Evolutionary conservation across 495 filamentous ascomycete species (phyloP), one percentile per base, ranked within the genome.

Genomic region (Cudoniella acicularis): DNA sequence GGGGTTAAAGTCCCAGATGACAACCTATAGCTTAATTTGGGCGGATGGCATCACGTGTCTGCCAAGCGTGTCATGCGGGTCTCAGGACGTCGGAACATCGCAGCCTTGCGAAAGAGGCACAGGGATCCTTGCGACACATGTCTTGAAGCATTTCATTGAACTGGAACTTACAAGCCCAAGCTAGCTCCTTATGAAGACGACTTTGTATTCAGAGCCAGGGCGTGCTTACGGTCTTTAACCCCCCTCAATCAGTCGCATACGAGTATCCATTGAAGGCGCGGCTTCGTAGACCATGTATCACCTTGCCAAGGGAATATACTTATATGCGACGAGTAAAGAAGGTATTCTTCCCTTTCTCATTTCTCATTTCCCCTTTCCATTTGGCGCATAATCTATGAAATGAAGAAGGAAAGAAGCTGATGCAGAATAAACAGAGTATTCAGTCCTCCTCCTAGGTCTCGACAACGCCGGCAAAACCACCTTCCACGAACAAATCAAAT

Each of bases 401-500:
- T n/a, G n/a, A n/a, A n/a, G n/a, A n/a, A n/a, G n/a, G n/a, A n/a
- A n/a, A n/a, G n/a, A n/a, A n/a, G 36, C 53, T 56, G 26, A 56
- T 36, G 47, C 60, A n/a, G 24, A 42, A 20, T 30, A 16, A 16
- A 3, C 69, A 92, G 94, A 98, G 79, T 98, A 96, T 79, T 97
- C 94, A 30, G 89, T 98, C 65, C 87, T 98, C 59, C 89, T 98
- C 50, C 89, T 98, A 63, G 94, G 94, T 52, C 87, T 98, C 69
- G 94, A 98, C 76, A 97, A 97, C 67, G 94, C 94, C 52, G 94
- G 94, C 72, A 98, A 98, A 78, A 98, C 94, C 36, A 98, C 94
- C 13, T 91, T 98, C 70, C 91, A 96, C 72, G 90, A 94, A 61
- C 91, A 96, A 69, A 88, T 97, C 68, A 96, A 96, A 75, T 82